These are phyloP conservation scores for Yamadazyma tumulicola DNA, from an alignment of 805 yeast species.

Conservation along the genomic window DNA sequence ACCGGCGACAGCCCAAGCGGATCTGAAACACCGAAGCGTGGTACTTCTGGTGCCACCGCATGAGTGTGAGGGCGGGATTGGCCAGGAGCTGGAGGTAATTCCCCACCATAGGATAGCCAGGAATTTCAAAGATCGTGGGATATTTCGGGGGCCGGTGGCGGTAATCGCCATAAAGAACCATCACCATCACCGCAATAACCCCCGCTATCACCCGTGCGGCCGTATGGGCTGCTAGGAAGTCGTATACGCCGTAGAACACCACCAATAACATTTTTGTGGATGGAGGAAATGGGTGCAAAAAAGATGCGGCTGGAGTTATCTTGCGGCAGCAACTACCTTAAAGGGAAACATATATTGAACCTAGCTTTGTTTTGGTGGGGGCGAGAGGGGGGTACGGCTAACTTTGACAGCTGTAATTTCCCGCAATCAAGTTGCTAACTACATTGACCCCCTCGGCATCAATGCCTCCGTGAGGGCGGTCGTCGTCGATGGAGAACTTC, in stretches of 20 bases:
- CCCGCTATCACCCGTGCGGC: not conserved
- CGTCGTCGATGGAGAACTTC: constrained; percentile 41
- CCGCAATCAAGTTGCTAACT: constrained; percentile 12
- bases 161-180: no score
- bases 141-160: not conserved
- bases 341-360: no score
- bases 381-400: no score
- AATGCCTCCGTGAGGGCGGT: constrained; percentile 5
- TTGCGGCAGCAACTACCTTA: no score
- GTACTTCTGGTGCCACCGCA: constrained; percentile 41
- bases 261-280: not conserved
- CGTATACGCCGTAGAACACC: not conserved
- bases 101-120: constrained; percentile 52
- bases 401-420: constrained; percentile 11
- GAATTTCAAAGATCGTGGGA: constrained; percentile 32
- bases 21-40: constrained; percentile 54
- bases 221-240: not conserved
- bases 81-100: constrained; percentile 40
- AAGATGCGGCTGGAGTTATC: no score
- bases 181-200: not conserved
- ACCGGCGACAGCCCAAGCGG: constrained; percentile 52
- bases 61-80: constrained; percentile 50
- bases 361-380: no score
- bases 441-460: constrained; percentile 10
- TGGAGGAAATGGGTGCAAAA: not conserved